Percentiles rank a stretch among this genome's conserved stretches.
phyloP scores from a whole-genome alignment of 2,329 filamentous ascomycete species.

The Calonectria pseudoreteaudii region DNA sequence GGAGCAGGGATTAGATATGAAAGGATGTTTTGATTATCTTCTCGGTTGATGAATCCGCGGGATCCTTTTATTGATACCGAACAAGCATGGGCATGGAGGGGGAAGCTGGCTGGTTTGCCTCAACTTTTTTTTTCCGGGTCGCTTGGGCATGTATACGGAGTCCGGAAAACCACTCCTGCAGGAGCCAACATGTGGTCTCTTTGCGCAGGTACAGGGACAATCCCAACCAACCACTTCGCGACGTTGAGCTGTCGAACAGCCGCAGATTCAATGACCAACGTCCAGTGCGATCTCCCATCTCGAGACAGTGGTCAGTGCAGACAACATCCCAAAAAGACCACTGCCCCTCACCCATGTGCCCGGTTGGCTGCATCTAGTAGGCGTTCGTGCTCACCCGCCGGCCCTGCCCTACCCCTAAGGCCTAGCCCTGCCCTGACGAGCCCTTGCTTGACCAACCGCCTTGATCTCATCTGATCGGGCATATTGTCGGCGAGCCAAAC shows the following conservation, averaged over 20 bases:
- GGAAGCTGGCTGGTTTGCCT: neutral
- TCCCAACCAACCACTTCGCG: neutral
- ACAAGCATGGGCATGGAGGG: neutral
- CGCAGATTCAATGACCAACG: neutral
- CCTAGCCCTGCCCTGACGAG: conserved; percentile 20
- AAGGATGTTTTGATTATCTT: neutral
- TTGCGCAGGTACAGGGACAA: conserved; percentile 18
- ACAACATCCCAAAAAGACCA: neutral
- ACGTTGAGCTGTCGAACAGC: conserved; percentile 4
- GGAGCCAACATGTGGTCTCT: conserved; percentile 7
- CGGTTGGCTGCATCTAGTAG: conserved; percentile 19
- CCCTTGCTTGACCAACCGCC: conserved; percentile 14
- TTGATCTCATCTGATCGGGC: conserved; percentile 21
- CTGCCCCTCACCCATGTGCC: conserved; percentile 14
- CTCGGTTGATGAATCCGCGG: conserved; percentile 3
- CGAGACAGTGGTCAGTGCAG: neutral
- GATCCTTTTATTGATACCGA: neutral
- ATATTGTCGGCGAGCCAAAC: neutral
- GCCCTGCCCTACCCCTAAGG: conserved; percentile 23
- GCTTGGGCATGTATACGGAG: neutral
- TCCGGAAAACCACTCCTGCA: conserved; percentile 2
- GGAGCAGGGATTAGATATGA: neutral
- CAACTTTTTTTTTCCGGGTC: neutral
- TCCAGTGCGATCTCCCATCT: neutral
- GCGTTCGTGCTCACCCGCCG: conserved; percentile 15